These are phyloP conservation scores for Coemansia sp. DNA, from an alignment of 192 early-diverging fungal species.

Conservation along the genomic window DNA sequence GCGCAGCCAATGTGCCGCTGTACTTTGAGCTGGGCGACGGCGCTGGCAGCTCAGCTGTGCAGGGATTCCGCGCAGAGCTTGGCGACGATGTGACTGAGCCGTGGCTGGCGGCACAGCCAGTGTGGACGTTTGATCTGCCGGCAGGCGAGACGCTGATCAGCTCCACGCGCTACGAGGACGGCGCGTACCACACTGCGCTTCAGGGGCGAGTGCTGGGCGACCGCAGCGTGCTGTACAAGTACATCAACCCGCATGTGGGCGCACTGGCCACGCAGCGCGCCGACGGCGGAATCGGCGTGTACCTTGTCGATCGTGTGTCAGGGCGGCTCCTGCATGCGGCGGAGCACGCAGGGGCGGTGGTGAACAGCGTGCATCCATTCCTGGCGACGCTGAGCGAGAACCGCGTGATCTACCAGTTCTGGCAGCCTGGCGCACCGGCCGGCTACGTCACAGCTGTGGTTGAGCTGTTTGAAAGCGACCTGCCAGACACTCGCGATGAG, in stretches of 20 bases:
- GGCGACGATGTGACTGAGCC: conserved; percentile 15
- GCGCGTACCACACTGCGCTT: conserved; percentile 72
- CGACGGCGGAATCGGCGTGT: conserved; percentile 60
- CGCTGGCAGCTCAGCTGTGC: conserved; percentile 51
- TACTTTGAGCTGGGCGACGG: conserved; percentile 67
- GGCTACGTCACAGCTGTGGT: conserved; percentile 78
- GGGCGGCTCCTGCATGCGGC: conserved; percentile 78
- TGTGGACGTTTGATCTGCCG: conserved; percentile 62
- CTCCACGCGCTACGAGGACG: conserved; percentile 28
- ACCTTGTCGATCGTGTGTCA: conserved; percentile 86
- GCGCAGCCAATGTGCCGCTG: conserved; percentile 56
- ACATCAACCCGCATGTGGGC: conserved; percentile 90
- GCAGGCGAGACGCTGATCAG: conserved; percentile 57
- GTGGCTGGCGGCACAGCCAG: conserved; percentile 6
- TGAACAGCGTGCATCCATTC: conserved; percentile 51
- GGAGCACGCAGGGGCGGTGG: conserved; percentile 61
- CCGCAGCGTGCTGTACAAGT: conserved; percentile 97
- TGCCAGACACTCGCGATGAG: conserved; percentile 64
- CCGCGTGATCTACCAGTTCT: conserved; percentile 84
- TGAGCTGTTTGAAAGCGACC: conserved; percentile 85
- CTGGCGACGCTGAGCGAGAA: conserved; percentile 82
- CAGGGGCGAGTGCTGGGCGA: conserved; percentile 92
- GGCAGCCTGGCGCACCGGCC: conserved; percentile 68
- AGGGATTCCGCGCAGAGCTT: conserved; percentile 60
- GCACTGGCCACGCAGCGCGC: conserved; percentile 65